Evolutionary conservation across 331 rosid genomes (phyloP).

Genomic region (Ulmus americana): DNA sequence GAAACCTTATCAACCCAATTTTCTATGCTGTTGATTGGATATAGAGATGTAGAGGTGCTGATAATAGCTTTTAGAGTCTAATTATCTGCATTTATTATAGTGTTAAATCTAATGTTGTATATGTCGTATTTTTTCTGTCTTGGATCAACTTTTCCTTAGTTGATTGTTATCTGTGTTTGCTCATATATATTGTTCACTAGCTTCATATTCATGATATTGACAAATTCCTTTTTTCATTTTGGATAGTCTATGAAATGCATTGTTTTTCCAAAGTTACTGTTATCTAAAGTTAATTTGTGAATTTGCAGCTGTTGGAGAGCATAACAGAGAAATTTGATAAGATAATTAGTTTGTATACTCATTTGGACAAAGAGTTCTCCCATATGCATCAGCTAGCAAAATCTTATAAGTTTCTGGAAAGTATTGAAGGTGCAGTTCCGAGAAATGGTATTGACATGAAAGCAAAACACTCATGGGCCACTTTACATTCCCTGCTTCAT

Average conservation of each 20-base stretch:
- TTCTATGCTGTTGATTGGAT: background rate
- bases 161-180: background rate
- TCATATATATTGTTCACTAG: background rate
- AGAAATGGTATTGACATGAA: slow-evolving; percentile 63
- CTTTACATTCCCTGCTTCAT: slow-evolving; percentile 93
- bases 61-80: background rate
- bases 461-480: slow-evolving; percentile 73
- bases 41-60: background rate
- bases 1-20: background rate
- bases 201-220: slow-evolving; percentile 1
- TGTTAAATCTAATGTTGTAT: no score
- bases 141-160: background rate
- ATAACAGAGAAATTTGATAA: slow-evolving; percentile 76
- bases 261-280: slow-evolving; percentile 23
- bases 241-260: background rate
- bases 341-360: slow-evolving; percentile 70
- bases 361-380: slow-evolving; percentile 82
- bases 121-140: background rate
- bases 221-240: background rate
- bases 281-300: slow-evolving; percentile 19
- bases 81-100: no score
- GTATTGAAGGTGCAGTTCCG: slow-evolving; percentile 48
- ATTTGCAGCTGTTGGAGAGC: slow-evolving; percentile 75
- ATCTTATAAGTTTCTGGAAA: slow-evolving; percentile 61
- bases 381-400: slow-evolving; percentile 74